Conservation (phyloP, 768 basidiomycete species). For the Mycena pura region DNA sequence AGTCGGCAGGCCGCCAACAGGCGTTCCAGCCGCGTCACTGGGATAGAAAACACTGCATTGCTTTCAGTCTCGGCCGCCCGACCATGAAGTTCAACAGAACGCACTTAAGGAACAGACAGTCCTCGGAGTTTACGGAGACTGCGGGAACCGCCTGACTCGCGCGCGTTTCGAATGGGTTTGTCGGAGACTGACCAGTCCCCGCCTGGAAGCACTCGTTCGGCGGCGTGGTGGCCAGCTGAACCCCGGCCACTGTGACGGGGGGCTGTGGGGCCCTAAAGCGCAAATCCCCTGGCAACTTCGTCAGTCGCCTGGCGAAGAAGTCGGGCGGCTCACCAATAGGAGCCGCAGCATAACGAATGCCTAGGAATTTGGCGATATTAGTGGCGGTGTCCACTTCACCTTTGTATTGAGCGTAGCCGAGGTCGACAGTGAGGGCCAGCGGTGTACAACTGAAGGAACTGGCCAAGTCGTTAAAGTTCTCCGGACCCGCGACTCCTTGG, state of each 20-base stretch:
- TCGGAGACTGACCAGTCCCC: slow-evolving; percentile 18
- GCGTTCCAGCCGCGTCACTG: slow-evolving; percentile 30
- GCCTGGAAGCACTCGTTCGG: slow-evolving; percentile 29
- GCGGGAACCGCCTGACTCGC: no score
- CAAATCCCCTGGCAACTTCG: slow-evolving; percentile 13
- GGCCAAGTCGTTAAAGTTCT: no score
- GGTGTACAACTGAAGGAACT: no score
- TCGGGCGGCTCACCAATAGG: slow-evolving; percentile 24
- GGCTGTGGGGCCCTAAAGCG: slow-evolving; percentile 13
- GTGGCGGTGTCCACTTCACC: neutral
- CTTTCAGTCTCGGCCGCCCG: no score
- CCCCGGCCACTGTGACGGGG: neutral
- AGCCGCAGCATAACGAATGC: slow-evolving; percentile 42
- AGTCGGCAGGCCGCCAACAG: slow-evolving; percentile 39
- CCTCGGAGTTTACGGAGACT: neutral
- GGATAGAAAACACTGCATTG: slow-evolving; percentile 42
- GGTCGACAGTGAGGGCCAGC: no score
- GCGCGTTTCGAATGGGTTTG: slow-evolving; percentile 27
- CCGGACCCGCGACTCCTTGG: no score
- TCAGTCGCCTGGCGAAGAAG: neutral
- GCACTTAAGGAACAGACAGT: slow-evolving; percentile 17
- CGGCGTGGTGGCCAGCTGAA: slow-evolving; percentile 21
- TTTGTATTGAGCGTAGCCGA: neutral
- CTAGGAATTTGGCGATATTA: slow-evolving; percentile 26
- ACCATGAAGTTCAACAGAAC: neutral